Evolutionary conservation across 768 basidiomycete genomes (phyloP), one percentile per base, ranked within the genome.

Genomic region (Psilocybe tampanensis): DNA sequence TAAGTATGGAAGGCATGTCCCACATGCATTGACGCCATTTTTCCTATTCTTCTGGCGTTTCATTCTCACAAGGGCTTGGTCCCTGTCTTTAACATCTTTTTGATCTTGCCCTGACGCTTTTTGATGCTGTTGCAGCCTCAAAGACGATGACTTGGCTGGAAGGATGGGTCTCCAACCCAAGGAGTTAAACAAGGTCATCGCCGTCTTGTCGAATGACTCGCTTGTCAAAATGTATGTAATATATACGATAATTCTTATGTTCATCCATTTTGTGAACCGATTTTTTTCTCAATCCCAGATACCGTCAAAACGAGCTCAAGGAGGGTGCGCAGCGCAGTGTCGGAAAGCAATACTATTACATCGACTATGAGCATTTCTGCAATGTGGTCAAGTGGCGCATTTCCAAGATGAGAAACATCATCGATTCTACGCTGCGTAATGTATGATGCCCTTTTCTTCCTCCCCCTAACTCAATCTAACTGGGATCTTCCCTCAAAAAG

Each of bases 311-410:
- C 60, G 94, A 95, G 74, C 83, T 94, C 63, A 92, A 92, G 69
- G 92, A 94, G 69, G 91, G 90, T 50, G 90, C 90, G 43, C 89
- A 90, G 70, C 86, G 95, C 58, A 89, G 90, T 58, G 88, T 90
- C 58, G 90, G 89, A 60, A 88, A 89, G 66, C 89, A 92, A 67
- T 99, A 98, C 78, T 99, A 92, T 78, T 98, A 93, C 74, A 91
- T 99, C 69, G 89, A 99, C 75, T 95, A 96, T 72, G 86, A 94
- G 66, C 86, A 88, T 67, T 95, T 98, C 69, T 95, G 93, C 74
- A 95, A 98, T 72, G 95, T 98, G 44, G 92, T 96, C 72, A 98
- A 98, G 72, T 99, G 96, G 93, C 83, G 95, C 39, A 86, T 98
- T 52, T 92, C 92, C 4, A 90, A 92, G 68, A 95, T 98, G 93